phyloP scores from a whole-genome alignment of 768 basidiomycete species.

The Butyriboletus loyo region DNA sequence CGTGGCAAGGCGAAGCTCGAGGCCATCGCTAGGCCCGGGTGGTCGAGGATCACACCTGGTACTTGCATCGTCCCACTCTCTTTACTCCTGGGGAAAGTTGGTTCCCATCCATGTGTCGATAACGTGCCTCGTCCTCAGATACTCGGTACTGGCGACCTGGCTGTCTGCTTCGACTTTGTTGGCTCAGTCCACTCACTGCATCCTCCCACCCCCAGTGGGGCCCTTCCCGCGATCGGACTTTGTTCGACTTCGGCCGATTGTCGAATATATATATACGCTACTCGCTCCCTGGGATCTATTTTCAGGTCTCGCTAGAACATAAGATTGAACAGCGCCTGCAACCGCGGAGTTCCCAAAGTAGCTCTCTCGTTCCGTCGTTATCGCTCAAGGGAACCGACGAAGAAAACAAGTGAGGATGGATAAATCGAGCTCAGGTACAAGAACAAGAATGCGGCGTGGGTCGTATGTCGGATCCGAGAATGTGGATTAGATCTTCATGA shows the following conservation, averaged over 20 bases:
- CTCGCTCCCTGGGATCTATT: neutral
- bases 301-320: neutral
- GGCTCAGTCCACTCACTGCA: no score
- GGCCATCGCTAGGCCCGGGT: no score
- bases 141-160: neutral
- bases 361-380: neutral
- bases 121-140: neutral
- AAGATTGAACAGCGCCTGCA: neutral
- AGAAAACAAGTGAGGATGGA: neutral
- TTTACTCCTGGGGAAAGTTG: no score
- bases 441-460: neutral
- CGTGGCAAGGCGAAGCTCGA: no score
- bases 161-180: neutral
- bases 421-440: neutral
- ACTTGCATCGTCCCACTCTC: no score
- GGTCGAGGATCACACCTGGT: no score
- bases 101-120: no score
- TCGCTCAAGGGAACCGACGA: neutral
- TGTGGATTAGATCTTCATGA: conserved; percentile 17
- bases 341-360: neutral
- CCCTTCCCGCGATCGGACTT: neutral
- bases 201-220: neutral
- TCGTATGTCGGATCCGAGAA: neutral
- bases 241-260: neutral
- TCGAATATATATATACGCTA: no score